Conservation (phyloP, 2,329 filamentous ascomycete species). For the Aspergillus sp. region DNA sequence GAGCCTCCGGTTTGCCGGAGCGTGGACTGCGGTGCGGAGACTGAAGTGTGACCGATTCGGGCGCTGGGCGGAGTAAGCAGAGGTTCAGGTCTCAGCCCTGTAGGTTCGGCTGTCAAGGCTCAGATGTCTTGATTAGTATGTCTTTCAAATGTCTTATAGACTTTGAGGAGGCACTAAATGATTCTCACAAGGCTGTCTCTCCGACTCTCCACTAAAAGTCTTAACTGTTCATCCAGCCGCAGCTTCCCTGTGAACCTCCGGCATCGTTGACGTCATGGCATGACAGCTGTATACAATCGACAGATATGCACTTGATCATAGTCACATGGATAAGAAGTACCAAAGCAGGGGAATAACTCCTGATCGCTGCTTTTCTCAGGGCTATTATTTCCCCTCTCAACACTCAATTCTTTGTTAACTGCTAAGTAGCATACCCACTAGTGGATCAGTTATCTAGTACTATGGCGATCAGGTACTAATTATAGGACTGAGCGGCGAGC, state of each 20-base stretch:
- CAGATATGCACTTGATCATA: neutral
- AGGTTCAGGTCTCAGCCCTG: slow-evolving; percentile 1
- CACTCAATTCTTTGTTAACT: neutral
- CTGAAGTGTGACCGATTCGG: slow-evolving; percentile 18
- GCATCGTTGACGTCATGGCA: slow-evolving; percentile 17
- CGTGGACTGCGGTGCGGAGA: slow-evolving; percentile 3
- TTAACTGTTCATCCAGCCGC: neutral
- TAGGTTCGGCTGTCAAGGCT: neutral
- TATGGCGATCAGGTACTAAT: neutral
- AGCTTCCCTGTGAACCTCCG: neutral
- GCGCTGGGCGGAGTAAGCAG: slow-evolving; percentile 7
- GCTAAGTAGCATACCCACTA: neutral
- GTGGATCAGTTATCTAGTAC: neutral
- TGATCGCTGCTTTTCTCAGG: neutral
- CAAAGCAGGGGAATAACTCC: neutral
- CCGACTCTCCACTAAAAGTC: neutral
- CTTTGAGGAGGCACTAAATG: neutral
- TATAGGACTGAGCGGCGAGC: neutral
- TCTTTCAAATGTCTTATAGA: neutral
- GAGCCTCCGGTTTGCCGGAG: slow-evolving; percentile 18
- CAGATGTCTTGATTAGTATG: neutral
- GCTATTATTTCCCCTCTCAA: neutral
- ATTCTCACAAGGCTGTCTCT: neutral
- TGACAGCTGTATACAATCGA: neutral
- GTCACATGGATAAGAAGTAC: neutral